Evolutionary conservation across 1,139 yeast genomes (phyloP), one percentile per base, ranked within the genome.

Genomic region (Candida sp.): DNA sequence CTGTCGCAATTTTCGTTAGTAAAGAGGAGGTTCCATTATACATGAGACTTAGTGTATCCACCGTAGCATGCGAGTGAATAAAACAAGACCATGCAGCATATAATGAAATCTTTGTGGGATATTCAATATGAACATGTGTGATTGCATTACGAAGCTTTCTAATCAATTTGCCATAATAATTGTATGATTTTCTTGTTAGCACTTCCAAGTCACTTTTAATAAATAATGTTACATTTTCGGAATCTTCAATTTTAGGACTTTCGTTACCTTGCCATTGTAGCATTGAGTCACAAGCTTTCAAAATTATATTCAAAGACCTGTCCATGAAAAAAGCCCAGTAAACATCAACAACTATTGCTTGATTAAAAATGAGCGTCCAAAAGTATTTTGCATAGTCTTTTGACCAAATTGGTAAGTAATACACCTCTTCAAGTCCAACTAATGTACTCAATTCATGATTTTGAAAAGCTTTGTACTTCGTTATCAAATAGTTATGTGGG

Each of bases 301-400:
- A 51, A 12, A 72, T 49, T 3, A 68, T 58, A 43, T 66, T 71
- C 37, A 70, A 55, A 0, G 74, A 60, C 39, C 71, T 60, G 45
- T 71, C 77, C 55, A 71, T 60, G 45, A 71, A 63, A 45, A 69
- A 70, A 2, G 62, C 56, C 47, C 62, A 68, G 45, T 64, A 68
- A 5, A 66, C 56, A 21, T 60, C 56, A 30, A 62, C 48, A 8
- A 57, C 51, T 15, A 55, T 54, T 29, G 66, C 57, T 36, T 63
- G 63, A 43, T 61, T 57, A 42, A 58, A 64, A 5, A 68, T 56
- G 0, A 59, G 44, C n/a, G 53, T 46, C 74, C 73, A 70, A 33
- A 70, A 55, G 21, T 7, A 11, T n/a, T 52, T 47, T n/a, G 52
- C 43, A 23, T 54, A 51, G 7, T 49, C 44, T n/a, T 47, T 43